Evolutionary conservation across 148 eudicot genomes (phyloP).

Genomic region (Diospyros lotus): DNA sequence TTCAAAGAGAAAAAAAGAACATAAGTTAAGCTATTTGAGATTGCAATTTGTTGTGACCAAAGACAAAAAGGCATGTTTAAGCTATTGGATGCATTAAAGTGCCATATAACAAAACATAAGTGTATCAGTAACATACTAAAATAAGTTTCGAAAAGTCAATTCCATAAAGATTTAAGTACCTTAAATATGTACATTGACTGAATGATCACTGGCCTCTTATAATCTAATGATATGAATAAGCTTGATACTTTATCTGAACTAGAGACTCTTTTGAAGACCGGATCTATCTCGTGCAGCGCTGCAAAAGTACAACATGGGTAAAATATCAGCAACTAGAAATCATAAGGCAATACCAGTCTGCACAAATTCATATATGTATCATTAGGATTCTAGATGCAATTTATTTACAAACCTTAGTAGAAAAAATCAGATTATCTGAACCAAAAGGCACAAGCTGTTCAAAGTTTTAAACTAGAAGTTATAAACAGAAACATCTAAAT

Average conservation of each 20-base stretch:
- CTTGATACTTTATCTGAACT: conserved; percentile 54
- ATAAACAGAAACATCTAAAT: background rate
- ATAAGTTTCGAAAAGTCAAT: background rate
- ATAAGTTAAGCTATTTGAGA: too few relatives aligned
- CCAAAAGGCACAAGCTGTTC: too few relatives aligned
- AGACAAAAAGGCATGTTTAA: background rate
- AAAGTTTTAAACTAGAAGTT: too few relatives aligned
- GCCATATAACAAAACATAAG: background rate
- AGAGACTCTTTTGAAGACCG: conserved; percentile 70
- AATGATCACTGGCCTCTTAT: conserved; percentile 82
- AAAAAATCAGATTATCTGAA: too few relatives aligned
- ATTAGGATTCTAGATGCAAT: background rate
- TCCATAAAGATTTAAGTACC: conserved; percentile 38
- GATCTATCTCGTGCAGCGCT: conserved; percentile 83
- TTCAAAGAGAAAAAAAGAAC: too few relatives aligned
- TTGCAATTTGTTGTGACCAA: background rate
- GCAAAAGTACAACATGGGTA: conserved; percentile 21
- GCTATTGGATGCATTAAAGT: background rate
- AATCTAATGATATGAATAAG: conserved; percentile 57
- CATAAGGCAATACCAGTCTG: background rate
- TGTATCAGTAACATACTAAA: background rate
- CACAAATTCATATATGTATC: background rate
- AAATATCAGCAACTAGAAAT: background rate
- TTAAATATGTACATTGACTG: conserved; percentile 99
- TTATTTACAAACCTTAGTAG: background rate